Conservation (phyloP, 2,329 filamentous ascomycete genomes). For the Mycosphaerella sp. region DNA sequence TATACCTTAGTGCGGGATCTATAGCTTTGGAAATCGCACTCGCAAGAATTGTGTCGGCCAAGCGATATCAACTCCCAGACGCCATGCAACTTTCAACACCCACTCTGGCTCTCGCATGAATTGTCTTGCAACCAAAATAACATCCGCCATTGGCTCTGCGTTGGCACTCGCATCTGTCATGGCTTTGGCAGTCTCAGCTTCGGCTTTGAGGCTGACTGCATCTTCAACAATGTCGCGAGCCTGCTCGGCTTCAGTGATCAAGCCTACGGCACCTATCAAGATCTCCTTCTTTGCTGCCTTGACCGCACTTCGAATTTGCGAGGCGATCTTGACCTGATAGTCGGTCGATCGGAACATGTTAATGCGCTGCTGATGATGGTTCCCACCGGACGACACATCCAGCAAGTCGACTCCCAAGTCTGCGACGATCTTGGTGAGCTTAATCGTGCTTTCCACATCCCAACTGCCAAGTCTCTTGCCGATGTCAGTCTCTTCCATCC, state of each 20-base stretch:
- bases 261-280: slow-evolving; percentile 49
- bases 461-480: slow-evolving; percentile 54
- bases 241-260: slow-evolving; percentile 49
- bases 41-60: slow-evolving; percentile 45
- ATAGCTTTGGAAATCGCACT: slow-evolving; percentile 29
- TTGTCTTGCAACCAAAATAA: slow-evolving; percentile 48
- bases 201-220: slow-evolving; percentile 19
- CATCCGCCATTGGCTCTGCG: slow-evolving; percentile 41
- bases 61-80: slow-evolving; percentile 44
- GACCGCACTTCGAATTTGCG: slow-evolving; percentile 40
- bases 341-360: slow-evolving; percentile 38
- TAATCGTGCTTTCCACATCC: slow-evolving; percentile 58
- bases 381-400: slow-evolving; percentile 73
- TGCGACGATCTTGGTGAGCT: slow-evolving; percentile 62
- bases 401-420: slow-evolving; percentile 74
- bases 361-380: slow-evolving; percentile 50
- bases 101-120: slow-evolving; percentile 52
- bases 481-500: slow-evolving; percentile 57
- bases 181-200: slow-evolving; percentile 31
- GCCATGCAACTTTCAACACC: slow-evolving; percentile 48
- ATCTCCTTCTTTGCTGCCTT: slow-evolving; percentile 36
- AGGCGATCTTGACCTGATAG: slow-evolving; percentile 48
- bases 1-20: neutral
- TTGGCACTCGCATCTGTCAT: slow-evolving; percentile 34
- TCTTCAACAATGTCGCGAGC: slow-evolving; percentile 43